Percentiles rank a stretch among this genome's conserved stretches.
These are phyloP conservation scores for Paramecium biaurelia DNA, from an alignment of 73 alveolate genomes.

Conservation along the genomic window DNA sequence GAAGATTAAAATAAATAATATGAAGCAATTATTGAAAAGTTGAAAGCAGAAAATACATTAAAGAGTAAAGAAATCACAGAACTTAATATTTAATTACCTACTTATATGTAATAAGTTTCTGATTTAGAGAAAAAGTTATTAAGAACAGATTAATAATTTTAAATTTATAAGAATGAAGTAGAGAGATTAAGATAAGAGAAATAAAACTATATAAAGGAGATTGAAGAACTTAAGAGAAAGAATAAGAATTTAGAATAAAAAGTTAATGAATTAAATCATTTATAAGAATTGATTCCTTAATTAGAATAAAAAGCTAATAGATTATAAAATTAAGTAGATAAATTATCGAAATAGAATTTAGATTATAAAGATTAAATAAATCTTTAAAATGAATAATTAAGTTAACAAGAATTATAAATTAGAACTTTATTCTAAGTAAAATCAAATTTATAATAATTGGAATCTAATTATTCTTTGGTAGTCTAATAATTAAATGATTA, in stretches of 20 bases:
- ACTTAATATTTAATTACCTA: background rate
- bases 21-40: background rate
- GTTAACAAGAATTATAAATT: background rate
- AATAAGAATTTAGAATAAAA: background rate
- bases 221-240: background rate
- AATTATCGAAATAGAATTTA: background rate
- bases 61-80: conserved; percentile 44
- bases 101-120: background rate
- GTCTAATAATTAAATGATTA: conserved; percentile 24
- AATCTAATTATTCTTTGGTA: background rate
- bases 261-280: background rate
- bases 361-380: background rate
- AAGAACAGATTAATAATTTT: background rate
- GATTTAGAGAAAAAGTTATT: conserved; percentile 1
- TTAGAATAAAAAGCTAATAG: conserved; percentile 3
- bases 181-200: background rate
- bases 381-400: background rate
- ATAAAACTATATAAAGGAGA: background rate
- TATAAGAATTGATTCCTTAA: background rate
- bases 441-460: conserved; percentile 34
- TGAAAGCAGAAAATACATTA: background rate
- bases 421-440: background rate
- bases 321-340: conserved; percentile 1
- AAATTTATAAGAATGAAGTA: conserved; percentile 7
- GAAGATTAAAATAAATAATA: conserved; percentile 11